Evolutionary conservation across 2,329 filamentous ascomycete genomes (phyloP).

Genomic region (Penicillium italicum): DNA sequence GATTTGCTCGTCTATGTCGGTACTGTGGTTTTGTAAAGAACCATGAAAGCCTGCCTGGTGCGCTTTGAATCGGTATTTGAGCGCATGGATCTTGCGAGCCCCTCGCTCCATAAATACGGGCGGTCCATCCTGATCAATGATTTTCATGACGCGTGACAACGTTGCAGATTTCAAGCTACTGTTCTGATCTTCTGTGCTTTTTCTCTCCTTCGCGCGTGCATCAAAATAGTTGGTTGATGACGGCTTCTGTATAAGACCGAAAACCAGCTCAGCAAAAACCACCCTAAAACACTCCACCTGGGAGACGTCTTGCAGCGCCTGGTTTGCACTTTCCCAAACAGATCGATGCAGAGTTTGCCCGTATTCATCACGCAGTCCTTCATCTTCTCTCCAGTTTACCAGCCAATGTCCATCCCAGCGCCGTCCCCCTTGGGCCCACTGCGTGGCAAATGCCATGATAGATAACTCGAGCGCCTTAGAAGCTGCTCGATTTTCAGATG

Average conservation of each 20-base stretch:
- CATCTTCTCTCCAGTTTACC: not conserved
- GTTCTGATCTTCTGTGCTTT: not conserved
- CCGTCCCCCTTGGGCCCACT: not conserved
- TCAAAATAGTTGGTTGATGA: not conserved
- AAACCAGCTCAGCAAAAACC: not conserved
- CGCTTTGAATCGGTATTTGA: not conserved
- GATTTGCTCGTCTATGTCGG: not conserved
- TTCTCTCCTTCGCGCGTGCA: not conserved
- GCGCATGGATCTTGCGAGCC: not conserved
- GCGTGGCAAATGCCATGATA: not conserved
- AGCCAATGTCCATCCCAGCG: not conserved
- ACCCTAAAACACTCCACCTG: not conserved
- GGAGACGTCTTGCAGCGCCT: not conserved
- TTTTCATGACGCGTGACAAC: not conserved
- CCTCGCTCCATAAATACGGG: not conserved
- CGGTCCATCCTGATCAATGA: not conserved
- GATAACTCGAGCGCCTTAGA: not conserved
- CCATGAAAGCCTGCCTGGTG: not conserved
- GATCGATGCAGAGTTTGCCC: not conserved
- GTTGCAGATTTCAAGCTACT: not conserved
- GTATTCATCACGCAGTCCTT: not conserved
- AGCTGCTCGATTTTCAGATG: not conserved
- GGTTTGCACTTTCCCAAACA: not conserved
- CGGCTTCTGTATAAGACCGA: not conserved
- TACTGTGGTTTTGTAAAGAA: not conserved